Conservation (phyloP, 345 rosid species). For the Melaleuca alternifolia region DNA sequence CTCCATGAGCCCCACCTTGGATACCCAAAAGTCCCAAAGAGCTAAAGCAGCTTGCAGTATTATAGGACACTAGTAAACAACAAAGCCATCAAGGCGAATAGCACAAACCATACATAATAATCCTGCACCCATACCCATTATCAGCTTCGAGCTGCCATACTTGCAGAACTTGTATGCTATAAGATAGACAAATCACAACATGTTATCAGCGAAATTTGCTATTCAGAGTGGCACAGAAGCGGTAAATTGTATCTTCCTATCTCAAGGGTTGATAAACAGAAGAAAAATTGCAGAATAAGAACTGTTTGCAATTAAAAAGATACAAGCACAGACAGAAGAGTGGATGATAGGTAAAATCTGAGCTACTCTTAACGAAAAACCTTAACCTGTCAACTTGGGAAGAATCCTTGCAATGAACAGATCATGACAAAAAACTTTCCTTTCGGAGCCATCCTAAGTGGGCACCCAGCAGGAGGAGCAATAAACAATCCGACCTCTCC, state of each 20-base stretch:
- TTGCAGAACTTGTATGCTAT: neutral
- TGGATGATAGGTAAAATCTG: neutral
- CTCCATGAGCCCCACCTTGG: neutral
- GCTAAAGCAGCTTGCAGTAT: neutral
- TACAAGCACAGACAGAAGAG: neutral
- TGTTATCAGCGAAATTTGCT: neutral
- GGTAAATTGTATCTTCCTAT: neutral
- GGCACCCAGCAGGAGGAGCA: conserved; percentile 75
- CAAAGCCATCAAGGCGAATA: neutral
- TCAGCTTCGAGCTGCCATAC: neutral
- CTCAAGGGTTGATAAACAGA: neutral
- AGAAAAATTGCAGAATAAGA: neutral
- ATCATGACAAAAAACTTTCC: neutral
- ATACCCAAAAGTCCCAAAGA: neutral
- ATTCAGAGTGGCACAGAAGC: neutral
- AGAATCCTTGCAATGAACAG: neutral
- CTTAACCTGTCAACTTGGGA: neutral
- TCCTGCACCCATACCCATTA: neutral
- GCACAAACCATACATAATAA: neutral
- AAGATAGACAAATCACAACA: neutral
- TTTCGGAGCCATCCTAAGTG: neutral
- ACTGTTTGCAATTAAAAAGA: neutral
- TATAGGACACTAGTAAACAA: neutral
- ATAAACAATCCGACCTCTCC: conserved; percentile 70
- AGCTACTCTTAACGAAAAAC: neutral